These are phyloP conservation scores for Cladophialophora psammophila DNA, from an alignment of 2,329 filamentous ascomycete species.

Conservation along the genomic window DNA sequence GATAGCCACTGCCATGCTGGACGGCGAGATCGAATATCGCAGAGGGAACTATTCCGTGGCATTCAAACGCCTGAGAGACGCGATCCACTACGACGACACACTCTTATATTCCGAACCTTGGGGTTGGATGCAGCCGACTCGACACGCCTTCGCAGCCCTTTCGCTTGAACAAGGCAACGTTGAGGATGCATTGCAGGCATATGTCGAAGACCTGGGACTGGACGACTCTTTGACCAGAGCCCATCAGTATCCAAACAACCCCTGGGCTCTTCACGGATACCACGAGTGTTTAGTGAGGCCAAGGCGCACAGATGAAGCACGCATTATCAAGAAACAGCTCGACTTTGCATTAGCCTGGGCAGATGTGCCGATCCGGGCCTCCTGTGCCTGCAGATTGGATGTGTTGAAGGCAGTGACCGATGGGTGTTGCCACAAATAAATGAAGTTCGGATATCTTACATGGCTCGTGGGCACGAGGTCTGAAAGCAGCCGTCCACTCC, in stretches of 20 bases:
- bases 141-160: constrained; percentile 74
- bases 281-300: constrained; percentile 46
- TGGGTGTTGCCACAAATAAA: too few relatives aligned
- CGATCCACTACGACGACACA: constrained; percentile 66
- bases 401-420: too few relatives aligned
- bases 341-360: too few relatives aligned
- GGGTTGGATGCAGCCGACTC: constrained; percentile 79
- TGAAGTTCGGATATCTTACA: too few relatives aligned
- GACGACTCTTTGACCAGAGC: constrained; percentile 67
- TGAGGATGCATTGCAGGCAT: constrained; percentile 64
- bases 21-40: constrained; percentile 77
- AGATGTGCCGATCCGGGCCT: too few relatives aligned
- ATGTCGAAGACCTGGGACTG: constrained; percentile 68
- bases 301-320: too few relatives aligned
- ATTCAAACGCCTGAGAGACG: constrained; percentile 64
- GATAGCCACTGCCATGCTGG: constrained; percentile 70
- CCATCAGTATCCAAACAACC: constrained; percentile 73
- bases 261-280: constrained; percentile 77
- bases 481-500: too few relatives aligned
- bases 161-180: constrained; percentile 69
- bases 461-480: too few relatives aligned
- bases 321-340: too few relatives aligned
- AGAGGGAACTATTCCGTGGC: constrained; percentile 64
- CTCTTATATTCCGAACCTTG: constrained; percentile 77
- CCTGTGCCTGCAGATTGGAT: neutral